Conservation (phyloP, 2,329 filamentous ascomycete species). For the Dryadomyces sulphureus region DNA sequence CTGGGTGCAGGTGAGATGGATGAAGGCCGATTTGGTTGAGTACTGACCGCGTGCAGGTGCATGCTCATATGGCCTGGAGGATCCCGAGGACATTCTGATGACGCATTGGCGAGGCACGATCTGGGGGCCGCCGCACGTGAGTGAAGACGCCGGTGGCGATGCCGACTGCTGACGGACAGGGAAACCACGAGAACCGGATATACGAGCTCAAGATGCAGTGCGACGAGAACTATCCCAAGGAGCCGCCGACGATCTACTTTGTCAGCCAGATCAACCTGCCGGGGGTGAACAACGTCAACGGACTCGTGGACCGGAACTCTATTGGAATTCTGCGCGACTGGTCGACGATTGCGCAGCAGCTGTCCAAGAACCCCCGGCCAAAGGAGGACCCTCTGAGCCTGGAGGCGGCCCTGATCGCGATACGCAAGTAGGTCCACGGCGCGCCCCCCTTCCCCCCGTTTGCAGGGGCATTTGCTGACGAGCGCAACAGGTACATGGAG, state of each 20-base stretch:
- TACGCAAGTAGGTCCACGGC: slow-evolving; percentile 19
- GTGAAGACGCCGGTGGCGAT: slow-evolving; percentile 17
- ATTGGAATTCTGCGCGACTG: slow-evolving; percentile 77
- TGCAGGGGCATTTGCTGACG: slow-evolving; percentile 5
- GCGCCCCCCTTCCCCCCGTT: not conserved
- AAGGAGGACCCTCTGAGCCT: slow-evolving; percentile 21
- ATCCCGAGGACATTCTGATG: slow-evolving; percentile 91
- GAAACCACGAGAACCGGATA: slow-evolving; percentile 92
- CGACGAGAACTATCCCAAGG: slow-evolving; percentile 75
- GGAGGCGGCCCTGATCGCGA: slow-evolving; percentile 20
- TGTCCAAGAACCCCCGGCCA: slow-evolving; percentile 16
- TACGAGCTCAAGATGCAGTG: slow-evolving; percentile 97
- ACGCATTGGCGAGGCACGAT: slow-evolving; percentile 98
- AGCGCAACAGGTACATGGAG: slow-evolving; percentile 69
- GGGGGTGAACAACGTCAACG: slow-evolving; percentile 69
- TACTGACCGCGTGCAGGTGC: slow-evolving; percentile 47
- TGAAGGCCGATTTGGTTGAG: too few relatives aligned
- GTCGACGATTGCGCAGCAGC: slow-evolving; percentile 89
- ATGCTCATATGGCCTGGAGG: slow-evolving; percentile 90
- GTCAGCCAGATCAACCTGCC: slow-evolving; percentile 93
- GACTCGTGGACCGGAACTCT: slow-evolving; percentile 71
- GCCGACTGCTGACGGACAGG: slow-evolving; percentile 29
- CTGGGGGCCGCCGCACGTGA: slow-evolving; percentile 84
- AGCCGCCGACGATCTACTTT: slow-evolving; percentile 81
- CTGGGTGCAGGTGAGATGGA: slow-evolving; percentile 59